Evolutionary conservation across 2,329 filamentous ascomycete species (phyloP).

Genomic region (Raffaelea albimanens): DNA sequence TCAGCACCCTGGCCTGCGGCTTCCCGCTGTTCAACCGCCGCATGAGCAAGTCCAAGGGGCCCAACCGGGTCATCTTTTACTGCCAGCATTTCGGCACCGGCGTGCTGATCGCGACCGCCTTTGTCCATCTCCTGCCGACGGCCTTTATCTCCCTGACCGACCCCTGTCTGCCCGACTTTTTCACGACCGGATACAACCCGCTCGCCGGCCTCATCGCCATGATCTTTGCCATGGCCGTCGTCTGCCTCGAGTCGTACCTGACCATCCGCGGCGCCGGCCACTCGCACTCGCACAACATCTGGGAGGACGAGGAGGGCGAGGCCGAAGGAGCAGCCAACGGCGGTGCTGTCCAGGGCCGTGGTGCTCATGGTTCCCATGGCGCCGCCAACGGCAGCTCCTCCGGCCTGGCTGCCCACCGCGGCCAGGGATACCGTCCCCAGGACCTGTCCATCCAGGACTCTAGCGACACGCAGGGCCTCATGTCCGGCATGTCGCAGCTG

Average conservation of each 20-base stretch:
- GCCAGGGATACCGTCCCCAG: not conserved
- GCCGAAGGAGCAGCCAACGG: constrained; percentile 5
- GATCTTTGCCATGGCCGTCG: constrained; percentile 71
- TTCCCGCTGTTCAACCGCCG: constrained; percentile 57
- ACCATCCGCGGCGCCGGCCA: constrained; percentile 59
- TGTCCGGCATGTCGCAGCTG: not conserved
- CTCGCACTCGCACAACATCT: constrained; percentile 46
- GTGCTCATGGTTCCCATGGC: not conserved
- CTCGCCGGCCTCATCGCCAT: constrained; percentile 77
- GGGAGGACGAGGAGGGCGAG: constrained; percentile 34
- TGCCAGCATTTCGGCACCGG: constrained; percentile 73
- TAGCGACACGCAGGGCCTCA: not conserved
- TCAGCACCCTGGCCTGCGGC: constrained; percentile 47
- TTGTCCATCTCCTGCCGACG: constrained; percentile 65
- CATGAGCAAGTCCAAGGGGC: constrained; percentile 45
- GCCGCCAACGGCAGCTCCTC: constrained; percentile 1
- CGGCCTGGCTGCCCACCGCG: not conserved
- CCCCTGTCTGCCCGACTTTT: constrained; percentile 67
- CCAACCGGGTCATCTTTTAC: constrained; percentile 52
- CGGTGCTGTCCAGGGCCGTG: constrained; percentile 15
- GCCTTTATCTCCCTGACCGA: constrained; percentile 59
- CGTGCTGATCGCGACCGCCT: constrained; percentile 77
- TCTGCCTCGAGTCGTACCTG: constrained; percentile 81
- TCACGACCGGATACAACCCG: constrained; percentile 68
- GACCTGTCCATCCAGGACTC: not conserved